Conservation (phyloP, 257 asterid species). For the Osmanthus fragrans region DNA sequence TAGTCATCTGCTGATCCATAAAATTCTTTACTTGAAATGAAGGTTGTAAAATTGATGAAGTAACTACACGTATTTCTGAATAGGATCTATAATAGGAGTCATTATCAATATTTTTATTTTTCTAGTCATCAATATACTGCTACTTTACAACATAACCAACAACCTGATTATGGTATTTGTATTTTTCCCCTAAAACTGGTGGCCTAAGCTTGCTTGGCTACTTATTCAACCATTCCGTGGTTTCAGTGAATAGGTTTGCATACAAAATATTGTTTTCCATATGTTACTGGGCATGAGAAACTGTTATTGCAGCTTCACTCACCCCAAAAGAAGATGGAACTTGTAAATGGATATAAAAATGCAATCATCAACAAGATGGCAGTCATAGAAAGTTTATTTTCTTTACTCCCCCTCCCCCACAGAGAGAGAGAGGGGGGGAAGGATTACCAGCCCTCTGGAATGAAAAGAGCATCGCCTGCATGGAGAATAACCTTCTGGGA, state of each 20-base stretch:
- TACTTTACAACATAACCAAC: background rate
- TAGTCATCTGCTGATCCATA: constrained; percentile 8
- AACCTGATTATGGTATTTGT: background rate
- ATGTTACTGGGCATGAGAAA: background rate
- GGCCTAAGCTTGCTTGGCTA: background rate
- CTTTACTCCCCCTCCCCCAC: background rate
- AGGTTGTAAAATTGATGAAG: background rate
- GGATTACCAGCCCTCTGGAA: constrained; percentile 95
- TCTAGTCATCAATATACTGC: background rate
- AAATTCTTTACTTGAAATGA: background rate
- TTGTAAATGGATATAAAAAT: background rate
- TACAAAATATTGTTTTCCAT: background rate
- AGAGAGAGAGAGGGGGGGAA: background rate
- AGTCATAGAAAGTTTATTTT: background rate
- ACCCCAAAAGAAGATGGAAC: background rate
- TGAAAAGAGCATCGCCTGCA: constrained; percentile 91
- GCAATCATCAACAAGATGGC: background rate
- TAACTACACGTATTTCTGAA: constrained; percentile 10
- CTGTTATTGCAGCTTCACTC: background rate
- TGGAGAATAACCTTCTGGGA: constrained; percentile 83
- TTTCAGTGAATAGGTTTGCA: background rate
- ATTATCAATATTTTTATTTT: background rate
- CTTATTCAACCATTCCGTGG: background rate
- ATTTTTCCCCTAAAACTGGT: background rate
- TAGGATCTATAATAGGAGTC: background rate